phyloP scores from a whole-genome alignment of 805 yeast genomes.

The Ogataea philodendri region DNA sequence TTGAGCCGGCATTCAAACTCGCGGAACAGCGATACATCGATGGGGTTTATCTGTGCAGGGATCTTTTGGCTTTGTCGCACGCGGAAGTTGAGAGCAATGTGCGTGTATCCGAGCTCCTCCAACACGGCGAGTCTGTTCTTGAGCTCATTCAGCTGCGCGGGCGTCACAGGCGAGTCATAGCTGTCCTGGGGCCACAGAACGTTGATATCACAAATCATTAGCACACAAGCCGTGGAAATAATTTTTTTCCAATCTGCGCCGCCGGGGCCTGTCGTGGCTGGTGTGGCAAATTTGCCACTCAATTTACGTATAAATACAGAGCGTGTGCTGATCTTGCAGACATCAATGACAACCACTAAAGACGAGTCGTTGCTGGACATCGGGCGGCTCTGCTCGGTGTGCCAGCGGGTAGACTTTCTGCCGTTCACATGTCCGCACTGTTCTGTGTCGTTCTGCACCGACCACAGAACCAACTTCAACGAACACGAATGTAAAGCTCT shows the following conservation, averaged over 20 bases:
- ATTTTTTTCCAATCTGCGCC: slow-evolving; percentile 5
- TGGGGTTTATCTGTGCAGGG: slow-evolving; percentile 49
- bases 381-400: slow-evolving; percentile 55
- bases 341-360: slow-evolving; percentile 17
- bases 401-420: slow-evolving; percentile 54
- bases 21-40: slow-evolving; percentile 34
- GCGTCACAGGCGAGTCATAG: slow-evolving; percentile 42
- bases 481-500: slow-evolving; percentile 32
- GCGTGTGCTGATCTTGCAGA: neutral
- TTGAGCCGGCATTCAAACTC: slow-evolving; percentile 40
- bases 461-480: slow-evolving; percentile 42
- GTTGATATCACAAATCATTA: slow-evolving; percentile 65
- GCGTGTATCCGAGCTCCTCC: slow-evolving; percentile 66
- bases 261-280: slow-evolving; percentile 13
- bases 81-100: slow-evolving; percentile 68
- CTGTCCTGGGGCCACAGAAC: slow-evolving; percentile 67
- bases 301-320: slow-evolving; percentile 4
- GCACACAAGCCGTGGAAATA: slow-evolving; percentile 1
- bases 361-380: slow-evolving; percentile 47
- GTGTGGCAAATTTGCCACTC: slow-evolving; percentile 16
- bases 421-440: slow-evolving; percentile 52
- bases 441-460: slow-evolving; percentile 44
- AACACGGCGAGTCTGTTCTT: slow-evolving; percentile 52
- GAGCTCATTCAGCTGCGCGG: slow-evolving; percentile 42
- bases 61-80: slow-evolving; percentile 47